phyloP scores from a whole-genome alignment of 2,329 filamentous ascomycete species.

The Coniochaeta hoffmannii region DNA sequence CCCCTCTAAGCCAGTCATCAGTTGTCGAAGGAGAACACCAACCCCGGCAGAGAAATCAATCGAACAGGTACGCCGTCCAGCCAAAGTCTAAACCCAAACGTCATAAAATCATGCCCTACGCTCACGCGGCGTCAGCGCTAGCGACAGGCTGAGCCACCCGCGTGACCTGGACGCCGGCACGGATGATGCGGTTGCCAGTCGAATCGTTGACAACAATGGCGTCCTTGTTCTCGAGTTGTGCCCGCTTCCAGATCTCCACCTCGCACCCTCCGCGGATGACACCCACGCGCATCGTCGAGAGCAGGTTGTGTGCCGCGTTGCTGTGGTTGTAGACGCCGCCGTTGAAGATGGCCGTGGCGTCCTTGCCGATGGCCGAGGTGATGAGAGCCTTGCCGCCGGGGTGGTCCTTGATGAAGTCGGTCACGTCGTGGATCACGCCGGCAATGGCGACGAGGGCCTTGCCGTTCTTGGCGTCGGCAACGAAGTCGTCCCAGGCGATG shows the following conservation, averaged over 20 bases:
- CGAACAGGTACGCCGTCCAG: neutral
- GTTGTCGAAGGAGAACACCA: neutral
- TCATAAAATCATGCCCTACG: neutral
- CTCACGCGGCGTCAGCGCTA: constrained; percentile 74
- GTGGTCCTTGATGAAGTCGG: constrained; percentile 79
- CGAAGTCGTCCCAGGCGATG: constrained; percentile 80
- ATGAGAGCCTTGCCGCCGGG: constrained; percentile 89
- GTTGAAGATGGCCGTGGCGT: constrained; percentile 86
- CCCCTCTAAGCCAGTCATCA: neutral
- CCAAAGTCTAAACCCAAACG: constrained; percentile 1
- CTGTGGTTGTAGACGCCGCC: constrained; percentile 85
- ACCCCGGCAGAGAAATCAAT: neutral
- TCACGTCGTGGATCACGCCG: constrained; percentile 80
- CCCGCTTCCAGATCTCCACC: constrained; percentile 89
- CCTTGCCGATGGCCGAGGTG: constrained; percentile 73
- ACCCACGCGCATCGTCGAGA: constrained; percentile 82
- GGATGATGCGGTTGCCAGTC: constrained; percentile 72
- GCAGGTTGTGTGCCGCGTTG: constrained; percentile 82
- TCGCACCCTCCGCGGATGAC: constrained; percentile 82
- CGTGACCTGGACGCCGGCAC: constrained; percentile 79
- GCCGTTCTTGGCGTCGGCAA: constrained; percentile 68
- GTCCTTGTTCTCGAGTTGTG: constrained; percentile 78
- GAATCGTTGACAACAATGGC: constrained; percentile 74
- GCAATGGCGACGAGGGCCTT: constrained; percentile 71
- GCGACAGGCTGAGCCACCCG: constrained; percentile 72